Evolutionary conservation across 176 grass and related monocot species (phyloP).

Genomic region (Oryza longistaminata): DNA sequence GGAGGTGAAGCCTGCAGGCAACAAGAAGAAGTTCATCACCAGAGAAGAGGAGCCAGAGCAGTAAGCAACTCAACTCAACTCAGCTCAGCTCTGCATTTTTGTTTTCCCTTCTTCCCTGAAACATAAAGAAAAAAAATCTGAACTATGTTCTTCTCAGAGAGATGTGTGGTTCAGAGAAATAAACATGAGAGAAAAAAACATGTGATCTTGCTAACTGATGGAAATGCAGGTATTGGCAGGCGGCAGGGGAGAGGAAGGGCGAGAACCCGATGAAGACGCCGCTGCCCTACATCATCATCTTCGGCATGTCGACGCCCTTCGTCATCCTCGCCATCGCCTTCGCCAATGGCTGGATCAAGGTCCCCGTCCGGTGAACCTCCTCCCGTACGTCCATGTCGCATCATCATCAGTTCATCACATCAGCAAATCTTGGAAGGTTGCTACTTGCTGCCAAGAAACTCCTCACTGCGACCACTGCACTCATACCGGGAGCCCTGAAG

Average conservation of each 20-base stretch:
- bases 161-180: neutral
- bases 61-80: constrained; percentile 32
- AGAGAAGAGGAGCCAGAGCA: constrained; percentile 91
- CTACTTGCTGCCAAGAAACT: neutral
- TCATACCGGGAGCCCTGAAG: neutral
- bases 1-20: constrained; percentile 56
- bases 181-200: neutral
- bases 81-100: neutral
- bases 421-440: neutral
- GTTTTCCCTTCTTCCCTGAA: neutral
- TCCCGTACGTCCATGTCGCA: neutral
- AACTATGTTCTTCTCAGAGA: no score
- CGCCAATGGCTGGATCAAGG: constrained; percentile 91
- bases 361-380: constrained; percentile 56
- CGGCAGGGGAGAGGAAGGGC: constrained; percentile 85
- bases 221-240: constrained; percentile 77
- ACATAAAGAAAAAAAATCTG: no score
- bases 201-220: neutral
- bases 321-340: constrained; percentile 95
- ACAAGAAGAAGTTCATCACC: constrained; percentile 93
- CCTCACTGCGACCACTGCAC: neutral
- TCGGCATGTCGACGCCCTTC: constrained; percentile 89
- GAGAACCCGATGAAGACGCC: constrained; percentile 96
- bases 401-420: neutral
- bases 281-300: constrained; percentile 91